Base-by-base conservation (phyloP, 306 rosid genomes). In the Quercus engelmannii region DNA sequence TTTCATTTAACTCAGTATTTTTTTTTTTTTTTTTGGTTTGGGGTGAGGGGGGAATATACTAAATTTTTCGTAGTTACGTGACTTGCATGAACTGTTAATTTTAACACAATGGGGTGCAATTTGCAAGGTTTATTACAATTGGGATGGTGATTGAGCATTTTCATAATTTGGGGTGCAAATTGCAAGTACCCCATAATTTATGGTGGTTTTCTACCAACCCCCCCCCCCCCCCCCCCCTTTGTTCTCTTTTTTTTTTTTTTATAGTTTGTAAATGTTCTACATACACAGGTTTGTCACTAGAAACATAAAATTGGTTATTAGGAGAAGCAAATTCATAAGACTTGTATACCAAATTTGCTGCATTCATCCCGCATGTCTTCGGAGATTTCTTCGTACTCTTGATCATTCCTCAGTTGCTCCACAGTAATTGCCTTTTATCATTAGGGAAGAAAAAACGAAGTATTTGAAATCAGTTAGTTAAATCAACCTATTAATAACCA, bases 331-430 rank as follows among this genome's bases (percentile, higher is more conserved):
- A 79, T 73, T 43, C 5, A 33, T 49, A 38, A 7, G 55, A 70
- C 51, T 76, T 65, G 84, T 83, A 68, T 86, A 92, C 97, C 97
- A 72, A 92, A 92, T 86, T 92, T 92, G 84, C 93, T 31, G 86
- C 97, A 90, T 68, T 92, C 97, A 76, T 90, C 93, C 73, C 85
- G 84, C 97, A 92, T 92, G 83, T 92, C 97, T 80, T 90, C 95
- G 83, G 89, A 76, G 77, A 92, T 92, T 84, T 92, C 97, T 70
- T 76, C 86, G 15, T 92, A 92, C 67, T 85, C 93, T 33, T 74
- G 87, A 68, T 88, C 89, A 72, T 90, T 85, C 55, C 49, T 31
- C 78, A 92, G 86, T 68, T 90, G 86, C 71, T 90, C 97, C 21
- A 74, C 74, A 43, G 90, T 86, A 30, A 91, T 67, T n/a, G 92